A percentile compares a stretch with the other conserved stretches of the same genome.
These are phyloP conservation scores for Terana coerulea DNA, from an alignment of 768 basidiomycete species.

Conservation along the genomic window DNA sequence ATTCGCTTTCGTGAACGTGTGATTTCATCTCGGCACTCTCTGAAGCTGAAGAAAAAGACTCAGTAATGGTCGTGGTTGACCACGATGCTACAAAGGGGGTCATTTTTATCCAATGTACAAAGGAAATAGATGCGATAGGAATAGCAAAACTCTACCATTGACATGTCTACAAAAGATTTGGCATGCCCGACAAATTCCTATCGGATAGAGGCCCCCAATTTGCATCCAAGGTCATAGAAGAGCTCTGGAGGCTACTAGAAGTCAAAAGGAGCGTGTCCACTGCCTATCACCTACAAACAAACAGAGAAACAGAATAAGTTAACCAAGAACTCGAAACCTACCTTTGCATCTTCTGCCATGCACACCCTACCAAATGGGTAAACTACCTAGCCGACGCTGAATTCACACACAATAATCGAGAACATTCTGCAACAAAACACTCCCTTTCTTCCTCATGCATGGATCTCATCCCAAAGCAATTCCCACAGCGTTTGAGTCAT, in stretches of 20 bases:
- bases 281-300: slow-evolving; percentile 33
- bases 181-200: slow-evolving; percentile 8
- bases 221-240: too few species aligned
- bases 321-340: slow-evolving; percentile 31
- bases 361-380: too few species aligned
- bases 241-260: slow-evolving; percentile 13
- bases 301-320: slow-evolving; percentile 31
- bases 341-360: slow-evolving; percentile 24
- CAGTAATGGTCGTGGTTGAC: too few species aligned
- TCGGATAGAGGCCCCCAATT: slow-evolving; percentile 14
- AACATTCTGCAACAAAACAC: slow-evolving; percentile 21
- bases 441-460: slow-evolving; percentile 17
- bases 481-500: too few species aligned
- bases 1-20: slow-evolving; percentile 19
- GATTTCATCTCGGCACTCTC: slow-evolving; percentile 27
- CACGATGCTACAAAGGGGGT: too few species aligned
- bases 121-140: too few species aligned
- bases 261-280: slow-evolving; percentile 22
- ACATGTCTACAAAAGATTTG: slow-evolving; percentile 11
- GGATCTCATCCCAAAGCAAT: slow-evolving; percentile 19
- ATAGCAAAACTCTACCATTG: slow-evolving; percentile 14
- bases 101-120: too few species aligned
- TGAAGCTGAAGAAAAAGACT: too few species aligned
- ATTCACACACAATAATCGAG: too few species aligned
- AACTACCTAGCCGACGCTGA: too few species aligned